A percentile compares a stretch with the other conserved stretches of the same genome.
Evolutionary conservation across 1,284 basidiomycete genomes (phyloP).

Genomic region (Amylostereum chailletii): DNA sequence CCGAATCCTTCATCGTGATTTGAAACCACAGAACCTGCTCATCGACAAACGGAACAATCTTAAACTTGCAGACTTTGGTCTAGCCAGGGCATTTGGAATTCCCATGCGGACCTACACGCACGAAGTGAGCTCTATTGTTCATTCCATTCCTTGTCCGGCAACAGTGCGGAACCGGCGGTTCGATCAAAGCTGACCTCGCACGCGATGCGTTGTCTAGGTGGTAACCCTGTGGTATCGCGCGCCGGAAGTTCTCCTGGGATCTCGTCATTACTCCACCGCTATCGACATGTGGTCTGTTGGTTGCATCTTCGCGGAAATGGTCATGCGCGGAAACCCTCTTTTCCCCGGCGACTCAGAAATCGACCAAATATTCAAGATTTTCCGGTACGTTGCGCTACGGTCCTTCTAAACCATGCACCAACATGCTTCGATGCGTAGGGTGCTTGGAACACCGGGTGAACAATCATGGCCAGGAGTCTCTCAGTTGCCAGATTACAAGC

Average conservation of each 20-base stretch:
- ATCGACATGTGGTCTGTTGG: conserved; percentile 99
- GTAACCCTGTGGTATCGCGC: conserved; percentile 99
- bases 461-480: conserved; percentile 89
- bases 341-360: conserved; percentile 99
- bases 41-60: conserved; percentile 88
- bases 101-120: conserved; percentile 97
- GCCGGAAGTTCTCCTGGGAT: conserved; percentile 93
- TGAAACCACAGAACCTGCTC: conserved; percentile 96
- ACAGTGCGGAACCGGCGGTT: neutral
- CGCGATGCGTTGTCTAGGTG: conserved; percentile 47
- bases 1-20: conserved; percentile 91
- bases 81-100: conserved; percentile 95
- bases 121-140: conserved; percentile 53
- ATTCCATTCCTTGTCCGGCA: neutral
- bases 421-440: conserved; percentile 31
- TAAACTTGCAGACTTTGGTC: conserved; percentile 94
- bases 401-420: neutral
- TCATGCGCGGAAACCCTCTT: conserved; percentile 78
- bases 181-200: neutral
- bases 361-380: conserved; percentile 99
- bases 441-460: conserved; percentile 93
- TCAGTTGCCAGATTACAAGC: conserved; percentile 90
- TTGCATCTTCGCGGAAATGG: conserved; percentile 92
- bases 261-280: conserved; percentile 91
- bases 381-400: conserved; percentile 51